Conservation (phyloP, 2,329 filamentous ascomycete genomes). For the Verruconis gallopava region DNA sequence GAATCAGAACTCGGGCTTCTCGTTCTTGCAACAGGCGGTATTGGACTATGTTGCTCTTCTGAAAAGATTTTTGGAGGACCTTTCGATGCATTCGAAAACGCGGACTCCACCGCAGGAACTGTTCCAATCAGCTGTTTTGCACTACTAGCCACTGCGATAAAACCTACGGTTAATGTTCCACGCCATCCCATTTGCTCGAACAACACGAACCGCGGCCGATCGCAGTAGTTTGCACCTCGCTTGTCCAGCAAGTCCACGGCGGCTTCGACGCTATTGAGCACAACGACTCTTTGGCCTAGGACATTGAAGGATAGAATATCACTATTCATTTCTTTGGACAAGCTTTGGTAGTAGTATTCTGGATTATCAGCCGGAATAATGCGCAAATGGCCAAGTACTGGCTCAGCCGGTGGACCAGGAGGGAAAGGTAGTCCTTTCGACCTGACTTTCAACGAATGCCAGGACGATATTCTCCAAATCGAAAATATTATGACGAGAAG, state of each 20-base stretch:
- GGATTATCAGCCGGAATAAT: constrained; percentile 15
- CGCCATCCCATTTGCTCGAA: constrained; percentile 31
- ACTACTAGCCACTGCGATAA: constrained; percentile 11
- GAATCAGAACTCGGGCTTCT: constrained; percentile 21
- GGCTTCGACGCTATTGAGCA: constrained; percentile 32
- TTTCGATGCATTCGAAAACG: constrained; percentile 32
- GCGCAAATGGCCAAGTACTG: constrained; percentile 16
- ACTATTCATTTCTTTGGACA: constrained; percentile 8
- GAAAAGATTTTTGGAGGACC: constrained; percentile 33
- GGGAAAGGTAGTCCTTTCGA: constrained; percentile 12
- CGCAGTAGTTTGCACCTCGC: constrained; percentile 32
- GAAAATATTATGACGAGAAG: background rate
- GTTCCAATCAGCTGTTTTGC: constrained; percentile 24
- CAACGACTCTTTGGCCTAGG: constrained; percentile 27
- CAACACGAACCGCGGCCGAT: constrained; percentile 32
- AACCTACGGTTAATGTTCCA: constrained; percentile 34
- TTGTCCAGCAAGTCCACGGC: constrained; percentile 35
- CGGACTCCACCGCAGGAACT: constrained; percentile 32
- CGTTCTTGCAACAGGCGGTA: constrained; percentile 20
- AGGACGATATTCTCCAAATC: background rate
- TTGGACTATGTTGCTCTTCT: constrained; percentile 23
- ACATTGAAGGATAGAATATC: constrained; percentile 25
- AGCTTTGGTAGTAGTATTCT: constrained; percentile 14
- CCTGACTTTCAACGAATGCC: background rate
- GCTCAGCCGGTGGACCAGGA: constrained; percentile 15